These are phyloP conservation scores for Camellia granthamiana DNA, from an alignment of 148 eudicot genomes.

Conservation along the genomic window DNA sequence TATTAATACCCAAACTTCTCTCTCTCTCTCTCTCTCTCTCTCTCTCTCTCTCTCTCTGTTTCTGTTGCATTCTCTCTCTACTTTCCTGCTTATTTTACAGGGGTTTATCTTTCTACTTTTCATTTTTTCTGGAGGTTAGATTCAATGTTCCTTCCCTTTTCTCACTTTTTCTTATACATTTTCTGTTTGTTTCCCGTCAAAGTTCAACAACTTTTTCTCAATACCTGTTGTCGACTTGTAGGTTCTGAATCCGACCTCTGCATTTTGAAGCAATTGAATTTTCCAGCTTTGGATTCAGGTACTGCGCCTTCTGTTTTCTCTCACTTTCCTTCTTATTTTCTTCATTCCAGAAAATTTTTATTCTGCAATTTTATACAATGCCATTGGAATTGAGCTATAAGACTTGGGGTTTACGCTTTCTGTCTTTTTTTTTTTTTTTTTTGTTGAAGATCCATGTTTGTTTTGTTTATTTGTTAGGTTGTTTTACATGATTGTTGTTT, in stretches of 20 bases:
- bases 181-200: background rate
- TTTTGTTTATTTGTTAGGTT: background rate
- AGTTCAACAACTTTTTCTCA: background rate
- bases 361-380: background rate
- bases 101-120: background rate
- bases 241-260: background rate
- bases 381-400: background rate
- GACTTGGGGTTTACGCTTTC: too few relatives aligned
- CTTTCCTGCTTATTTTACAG: constrained; percentile 5
- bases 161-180: background rate
- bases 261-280: background rate
- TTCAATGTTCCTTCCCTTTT: background rate
- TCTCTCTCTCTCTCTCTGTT: background rate
- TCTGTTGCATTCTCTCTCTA: constrained; percentile 9
- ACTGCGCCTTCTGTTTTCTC: background rate
- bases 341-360: background rate
- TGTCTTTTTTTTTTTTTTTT: background rate
- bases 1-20: constrained; percentile 18
- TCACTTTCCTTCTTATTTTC: background rate
- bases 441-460: background rate
- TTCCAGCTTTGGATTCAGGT: background rate
- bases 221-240: background rate
- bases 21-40: constrained; percentile 11
- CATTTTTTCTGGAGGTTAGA: background rate
- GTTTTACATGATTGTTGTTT: background rate